A percentile compares a stretch with the other conserved stretches of the same genome.
These are phyloP conservation scores for Pleodorina starrii DNA, from an alignment of 139 green algal genomes.

Conservation along the genomic window DNA sequence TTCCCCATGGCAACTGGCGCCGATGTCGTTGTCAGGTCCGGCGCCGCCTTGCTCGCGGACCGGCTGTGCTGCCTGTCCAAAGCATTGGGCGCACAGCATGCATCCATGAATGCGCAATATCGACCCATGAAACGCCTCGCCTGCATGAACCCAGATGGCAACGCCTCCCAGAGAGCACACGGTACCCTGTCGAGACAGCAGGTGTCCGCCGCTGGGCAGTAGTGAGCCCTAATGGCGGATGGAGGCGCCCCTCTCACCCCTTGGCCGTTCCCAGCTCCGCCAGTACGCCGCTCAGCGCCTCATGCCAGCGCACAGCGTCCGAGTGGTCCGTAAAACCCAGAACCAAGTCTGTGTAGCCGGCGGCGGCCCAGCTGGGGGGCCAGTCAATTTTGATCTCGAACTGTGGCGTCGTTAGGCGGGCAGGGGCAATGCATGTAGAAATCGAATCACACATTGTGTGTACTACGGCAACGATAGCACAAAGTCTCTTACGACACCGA, in stretches of 20 bases:
- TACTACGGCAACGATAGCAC: too few relatives aligned
- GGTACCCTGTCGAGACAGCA: too few relatives aligned
- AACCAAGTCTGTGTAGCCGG: conserved; percentile 61
- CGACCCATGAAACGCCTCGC: too few relatives aligned
- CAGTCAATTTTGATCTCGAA: conserved; percentile 65
- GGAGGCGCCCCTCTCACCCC: not conserved
- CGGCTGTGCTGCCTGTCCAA: not conserved
- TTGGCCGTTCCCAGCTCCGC: not conserved
- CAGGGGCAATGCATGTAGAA: too few relatives aligned
- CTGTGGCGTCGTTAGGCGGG: too few relatives aligned
- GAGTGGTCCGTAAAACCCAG: conserved; percentile 7
- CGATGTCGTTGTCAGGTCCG: conserved; percentile 1
- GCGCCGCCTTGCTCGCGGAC: not conserved
- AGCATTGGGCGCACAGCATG: not conserved
- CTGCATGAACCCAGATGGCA: too few relatives aligned
- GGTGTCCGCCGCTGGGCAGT: too few relatives aligned
- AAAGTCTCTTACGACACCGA: too few relatives aligned
- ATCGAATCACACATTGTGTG: too few relatives aligned
- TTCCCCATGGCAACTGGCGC: not conserved
- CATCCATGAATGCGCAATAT: too few relatives aligned
- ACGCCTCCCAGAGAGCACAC: too few relatives aligned
- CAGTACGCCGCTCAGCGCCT: not conserved
- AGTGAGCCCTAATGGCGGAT: too few relatives aligned
- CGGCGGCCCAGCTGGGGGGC: conserved; percentile 63
- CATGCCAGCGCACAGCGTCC: conserved; percentile 14